These are phyloP conservation scores for Nannizziopsis barbatae DNA, from an alignment of 2,329 filamentous ascomycete species.

Conservation along the genomic window DNA sequence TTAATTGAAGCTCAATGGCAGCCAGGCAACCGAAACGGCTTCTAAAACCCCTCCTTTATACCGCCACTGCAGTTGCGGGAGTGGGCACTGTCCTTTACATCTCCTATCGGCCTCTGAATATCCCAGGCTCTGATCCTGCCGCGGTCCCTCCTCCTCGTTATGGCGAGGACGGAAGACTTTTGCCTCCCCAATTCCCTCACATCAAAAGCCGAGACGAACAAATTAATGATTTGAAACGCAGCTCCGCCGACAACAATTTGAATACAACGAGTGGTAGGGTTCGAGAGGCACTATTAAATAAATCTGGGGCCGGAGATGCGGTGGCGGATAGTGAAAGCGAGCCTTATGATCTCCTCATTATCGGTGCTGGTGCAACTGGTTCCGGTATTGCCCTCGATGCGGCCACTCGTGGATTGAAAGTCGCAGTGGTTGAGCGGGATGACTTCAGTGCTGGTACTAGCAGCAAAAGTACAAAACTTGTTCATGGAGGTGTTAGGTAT, in stretches of 20 bases:
- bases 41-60: slow-evolving; percentile 49
- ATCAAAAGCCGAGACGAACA: slow-evolving; percentile 43
- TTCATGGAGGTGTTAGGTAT: slow-evolving; percentile 75
- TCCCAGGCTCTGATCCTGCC: slow-evolving; percentile 52
- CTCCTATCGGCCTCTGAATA: slow-evolving; percentile 52
- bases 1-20: slow-evolving; percentile 23
- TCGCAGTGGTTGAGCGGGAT: slow-evolving; percentile 70
- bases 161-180: slow-evolving; percentile 47
- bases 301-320: not conserved
- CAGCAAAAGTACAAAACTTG: slow-evolving; percentile 78
- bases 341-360: slow-evolving; percentile 65
- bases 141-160: slow-evolving; percentile 53
- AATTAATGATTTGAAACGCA: slow-evolving; percentile 38
- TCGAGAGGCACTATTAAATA: not conserved
- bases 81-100: slow-evolving; percentile 50
- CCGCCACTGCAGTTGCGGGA: slow-evolving; percentile 43
- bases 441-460: slow-evolving; percentile 74
- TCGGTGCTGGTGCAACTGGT: slow-evolving; percentile 69
- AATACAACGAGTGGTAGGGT: not conserved
- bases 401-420: slow-evolving; percentile 64
- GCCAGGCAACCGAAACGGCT: slow-evolving; percentile 38
- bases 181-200: slow-evolving; percentile 41
- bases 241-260: slow-evolving; percentile 8
- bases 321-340: slow-evolving; percentile 32
- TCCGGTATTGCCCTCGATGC: slow-evolving; percentile 73